These are phyloP conservation scores for Hemerocallis citrina DNA, from an alignment of 106 monocot genomes.

Conservation along the genomic window DNA sequence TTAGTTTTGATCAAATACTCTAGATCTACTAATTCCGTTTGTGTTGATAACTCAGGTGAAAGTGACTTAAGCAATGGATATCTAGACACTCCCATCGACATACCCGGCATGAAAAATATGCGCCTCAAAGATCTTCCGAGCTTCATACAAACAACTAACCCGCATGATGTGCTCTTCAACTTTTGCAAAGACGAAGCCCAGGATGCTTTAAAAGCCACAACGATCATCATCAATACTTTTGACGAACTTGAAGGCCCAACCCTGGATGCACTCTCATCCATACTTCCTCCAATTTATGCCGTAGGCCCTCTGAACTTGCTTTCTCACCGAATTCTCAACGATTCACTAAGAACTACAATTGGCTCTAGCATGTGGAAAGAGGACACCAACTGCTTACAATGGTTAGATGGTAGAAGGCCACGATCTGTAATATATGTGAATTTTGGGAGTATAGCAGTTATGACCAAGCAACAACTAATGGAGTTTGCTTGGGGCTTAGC, in stretches of 20 bases:
- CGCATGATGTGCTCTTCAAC: conserved; percentile 31
- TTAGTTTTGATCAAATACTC: too few species aligned
- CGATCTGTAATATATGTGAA: neutral
- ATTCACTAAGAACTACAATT: neutral
- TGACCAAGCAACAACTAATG: neutral
- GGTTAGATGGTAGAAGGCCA: neutral
- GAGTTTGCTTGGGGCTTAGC: conserved; percentile 10
- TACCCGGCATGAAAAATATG: conserved; percentile 47
- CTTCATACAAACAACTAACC: conserved; percentile 55
- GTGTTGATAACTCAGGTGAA: conserved; percentile 27
- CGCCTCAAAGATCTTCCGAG: conserved; percentile 50
- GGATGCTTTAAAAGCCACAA: conserved; percentile 30
- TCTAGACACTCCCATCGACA: conserved; percentile 47
- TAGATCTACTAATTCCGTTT: too few species aligned
- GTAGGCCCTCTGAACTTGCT: conserved; percentile 32
- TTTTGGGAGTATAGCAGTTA: neutral
- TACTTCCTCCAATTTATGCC: conserved; percentile 32
- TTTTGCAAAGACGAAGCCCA: conserved; percentile 38
- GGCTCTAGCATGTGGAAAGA: neutral
- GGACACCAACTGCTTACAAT: neutral
- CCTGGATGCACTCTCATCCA: conserved; percentile 15
- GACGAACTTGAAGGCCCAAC: conserved; percentile 33
- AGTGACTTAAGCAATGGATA: conserved; percentile 48
- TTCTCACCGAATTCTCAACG: conserved; percentile 4
- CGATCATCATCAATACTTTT: conserved; percentile 63